Evolutionary conservation across 2,329 filamentous ascomycete species (phyloP), one percentile per base, ranked within the genome.

Genomic region (Paraphaeosphaeria sporulosa): DNA sequence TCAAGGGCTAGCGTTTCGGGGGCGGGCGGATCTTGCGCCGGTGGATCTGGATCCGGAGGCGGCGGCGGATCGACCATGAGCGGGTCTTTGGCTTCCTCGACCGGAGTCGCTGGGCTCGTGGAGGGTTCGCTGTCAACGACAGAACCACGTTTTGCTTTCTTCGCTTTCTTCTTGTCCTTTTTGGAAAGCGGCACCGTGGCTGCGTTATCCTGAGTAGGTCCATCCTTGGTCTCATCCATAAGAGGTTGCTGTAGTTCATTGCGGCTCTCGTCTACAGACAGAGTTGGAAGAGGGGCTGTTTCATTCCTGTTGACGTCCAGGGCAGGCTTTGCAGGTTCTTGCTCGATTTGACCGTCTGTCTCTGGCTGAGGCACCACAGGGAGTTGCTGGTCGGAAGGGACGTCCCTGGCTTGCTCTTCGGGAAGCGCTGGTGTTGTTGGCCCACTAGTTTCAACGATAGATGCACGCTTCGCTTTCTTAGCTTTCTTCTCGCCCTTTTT

Each of bases 161-260:
- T 71, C 3, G 64, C 61, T 48, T 70, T 59, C 56, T 73, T 74
- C 65, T 72, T 73, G 62, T 68, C 70, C 38, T 71, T 67, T 55
- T 75, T 74, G 4, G 69, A 70, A 15, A 73, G 59, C 12, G 55
- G 53, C n/a, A 61, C 62, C 8, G 46, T 36, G 55, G 59, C 58
- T 25, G 57, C 47, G 40, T 64, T 61, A 15, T 50, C 46, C 43
- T 49, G 25, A 13, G 8, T 13, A 27, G 19, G 32, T 7, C 51
- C 55, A 30, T 59, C 48, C 10, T 55, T 48, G 6, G 19, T 44
- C 19, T 50, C 44, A 12, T 43, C 12, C 3, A 19, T 1, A 4
- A 25, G 7, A 4, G 49, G 12, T 4, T 21, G 9, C n/a, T 47
- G 51, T 13, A 19, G 27, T 3, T 44, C 27, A 25, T 34, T 34